Base-by-base conservation (phyloP, 1,139 yeast species). In the Saccharomyces hybrid region DNA sequence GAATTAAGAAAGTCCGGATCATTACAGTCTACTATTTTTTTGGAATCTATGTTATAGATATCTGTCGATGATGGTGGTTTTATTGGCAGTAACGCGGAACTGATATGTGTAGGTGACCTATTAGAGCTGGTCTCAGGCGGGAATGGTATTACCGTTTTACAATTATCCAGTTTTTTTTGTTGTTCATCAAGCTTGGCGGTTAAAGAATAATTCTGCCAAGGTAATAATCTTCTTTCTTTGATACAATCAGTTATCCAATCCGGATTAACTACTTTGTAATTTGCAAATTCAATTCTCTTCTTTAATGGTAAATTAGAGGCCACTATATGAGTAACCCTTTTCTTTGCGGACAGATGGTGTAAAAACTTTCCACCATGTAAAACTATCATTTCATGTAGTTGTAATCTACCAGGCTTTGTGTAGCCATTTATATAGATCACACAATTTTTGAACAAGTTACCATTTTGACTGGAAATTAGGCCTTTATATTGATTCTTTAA, bases 391-490 rank as follows among this genome's bases (percentile, higher is more conserved):
- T 84, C 78, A 64, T 88, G 93, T 29, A 93, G 74, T 59, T 83
- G 87, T 51, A 79, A 75, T 14, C 89, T 78, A 5, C 93, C 82
- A 0, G 98, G 97, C 2, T 72, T 72, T 0, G 98, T 93, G 64
- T 86, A 83, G 0, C 99, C 99, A 65, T 90, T 91, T 24, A 93
- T 89, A 66, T 85, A 83, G 3, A 91, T 77, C 1, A 75, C 71
- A 66, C 93, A 87, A 2, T 78, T 82, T 52, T 71, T 64, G 65
- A 93, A 90, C 0, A 90, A 72, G 0, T 74, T 75, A 0, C 74
- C 67, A 57, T 54, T 24, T 48, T 42, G 57, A 63, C 14, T 76
- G 67, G 38, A 81, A 26, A 16, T 27, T 42, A 38, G 34, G 68
- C 75, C 70, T 34, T 66, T 64, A 47, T 82, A 80, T 79, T 84